Evolutionary conservation across 2,329 filamentous ascomycete species (phyloP), one percentile per base, ranked within the genome.

Genomic region (Lasiodiplodia gonubiensis): DNA sequence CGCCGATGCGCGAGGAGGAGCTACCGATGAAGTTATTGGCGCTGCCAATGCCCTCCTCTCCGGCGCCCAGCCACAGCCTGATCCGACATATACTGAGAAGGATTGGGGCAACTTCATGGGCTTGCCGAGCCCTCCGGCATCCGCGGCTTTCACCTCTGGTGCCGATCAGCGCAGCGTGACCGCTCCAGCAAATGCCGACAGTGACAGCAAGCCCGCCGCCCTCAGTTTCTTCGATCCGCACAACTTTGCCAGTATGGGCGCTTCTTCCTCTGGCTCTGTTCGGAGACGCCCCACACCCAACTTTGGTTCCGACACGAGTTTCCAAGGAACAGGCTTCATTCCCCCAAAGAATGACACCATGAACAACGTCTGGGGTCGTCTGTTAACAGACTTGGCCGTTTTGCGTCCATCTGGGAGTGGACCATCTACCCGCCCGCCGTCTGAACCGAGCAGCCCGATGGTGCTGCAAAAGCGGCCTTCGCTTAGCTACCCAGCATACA

Each of bases 311-410:
- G 67, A 68, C 49, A 57, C 23, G 37, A 60, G 33, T 10, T 68
- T 68, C 60, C 35, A 51, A 7, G 49, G 57, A 35, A 55, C 16
- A 4, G 66, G 57, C 23, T 67, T 54, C n/a, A 42, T 46, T 16
- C 27, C 75, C 0, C 72, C 72, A 2, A 61, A 55, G 27, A 67
- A 71, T 25, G 71, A 74, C 25, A 72, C 70, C 18, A 71, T 75
- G 55, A 71, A 73, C 1, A 69, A 69, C n/a, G 71, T 74, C 2
- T 71, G 71, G 8, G 70, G 69, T 27, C 74, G 73, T 7, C 70
- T 77, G 57, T 69, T 76, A 49, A 39, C 46, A 14, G 67, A 68
- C 21, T 46, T 68, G 67, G 18, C 42, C 8, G 67, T 57, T 8
- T 35, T 68, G 30, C 33, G 46, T n/a, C 61, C 52, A 2, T 21